Evolutionary conservation across 305 asterid genomes (phyloP), one percentile per base, ranked within the genome.

Genomic region (Fraxinus dipetala): DNA sequence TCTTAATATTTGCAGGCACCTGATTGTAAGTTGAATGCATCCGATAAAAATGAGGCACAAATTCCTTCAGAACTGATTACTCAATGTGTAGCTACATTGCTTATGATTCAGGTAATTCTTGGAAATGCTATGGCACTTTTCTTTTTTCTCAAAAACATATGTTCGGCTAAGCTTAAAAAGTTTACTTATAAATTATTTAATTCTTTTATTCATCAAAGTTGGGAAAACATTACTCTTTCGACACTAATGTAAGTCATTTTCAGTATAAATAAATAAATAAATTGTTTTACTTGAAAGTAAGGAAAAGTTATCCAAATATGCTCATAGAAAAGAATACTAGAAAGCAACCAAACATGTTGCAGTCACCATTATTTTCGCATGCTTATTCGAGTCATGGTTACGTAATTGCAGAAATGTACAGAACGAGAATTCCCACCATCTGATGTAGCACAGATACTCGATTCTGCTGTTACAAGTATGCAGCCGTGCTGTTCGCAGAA

Each of bases 351-450:
- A 51, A 2, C 63, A 2, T n/a, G 22, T n/a, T 6, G 1, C 80
- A 26, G 40, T 54, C 81, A 8, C 70, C 31, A 26, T 38, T 70
- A 16, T 40, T 31, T 59, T 40, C 38, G 61, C 34, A 20, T 45
- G 61, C 78, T 83, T 4, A 83, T 1, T 1, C 2, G 31, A 30
- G 59, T 61, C 8, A 31, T 7, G 18, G 59, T 34, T 69, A 3
- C 10, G 16, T 38, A 10, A 81, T 76, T 85, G 88, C 97, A 96
- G 99, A 94, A 93, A 80, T 96, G 99, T 83, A 94, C 98, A 2
- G 98, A 94, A 82, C 85, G 98, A 34, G 97, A 94, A 83, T 93
- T 94, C 87, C 98, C 98, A 56, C 99, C 99, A 1, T 93, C 97
- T 2, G 97, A 93, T 16, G 95, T 96, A 76, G 98, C 99, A 32